Evolutionary conservation across 257 asterid species (phyloP).

Genomic region (Ajuga chamaepitys): DNA sequence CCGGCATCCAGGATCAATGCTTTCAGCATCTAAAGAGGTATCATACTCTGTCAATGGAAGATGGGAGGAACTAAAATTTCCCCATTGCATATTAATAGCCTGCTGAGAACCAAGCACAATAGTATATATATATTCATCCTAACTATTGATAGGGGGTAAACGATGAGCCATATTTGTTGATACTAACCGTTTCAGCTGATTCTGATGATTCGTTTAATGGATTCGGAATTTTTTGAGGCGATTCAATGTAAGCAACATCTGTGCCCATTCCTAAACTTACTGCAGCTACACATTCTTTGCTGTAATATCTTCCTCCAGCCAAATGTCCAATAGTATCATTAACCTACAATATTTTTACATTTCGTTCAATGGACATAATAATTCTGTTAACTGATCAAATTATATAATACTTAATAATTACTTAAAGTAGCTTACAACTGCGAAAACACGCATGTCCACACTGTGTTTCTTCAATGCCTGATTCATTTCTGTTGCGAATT

Average conservation of each 20-base stretch:
- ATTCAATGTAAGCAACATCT: slow-evolving; percentile 51
- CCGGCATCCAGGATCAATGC: slow-evolving; percentile 47
- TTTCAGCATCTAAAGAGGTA: slow-evolving; percentile 43
- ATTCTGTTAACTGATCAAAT: too few relatives aligned
- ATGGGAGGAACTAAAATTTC: slow-evolving; percentile 49
- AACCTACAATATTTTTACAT: slow-evolving; percentile 25
- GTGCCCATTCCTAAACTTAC: slow-evolving; percentile 67
- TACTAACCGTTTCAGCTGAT: slow-evolving; percentile 48
- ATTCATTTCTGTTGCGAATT: slow-evolving; percentile 44
- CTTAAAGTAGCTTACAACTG: slow-evolving; percentile 34
- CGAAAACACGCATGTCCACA: slow-evolving; percentile 45
- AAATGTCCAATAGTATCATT: slow-evolving; percentile 68
- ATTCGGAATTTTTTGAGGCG: slow-evolving; percentile 26
- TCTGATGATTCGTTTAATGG: slow-evolving; percentile 25
- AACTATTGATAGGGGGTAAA: background rate
- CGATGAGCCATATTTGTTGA: background rate
- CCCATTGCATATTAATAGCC: slow-evolving; percentile 73
- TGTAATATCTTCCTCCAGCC: slow-evolving; percentile 80
- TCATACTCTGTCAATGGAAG: slow-evolving; percentile 71
- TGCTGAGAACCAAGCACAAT: slow-evolving; percentile 20
- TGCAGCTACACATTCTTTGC: slow-evolving; percentile 60
- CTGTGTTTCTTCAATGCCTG: slow-evolving; percentile 49
- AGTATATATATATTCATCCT: background rate
- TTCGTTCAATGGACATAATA: background rate
- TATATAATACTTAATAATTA: too few relatives aligned